A percentile compares a stretch with the other conserved stretches of the same genome.
Evolutionary conservation across 179 eudicot species (phyloP).

Genomic region (Drosera spatulata): DNA sequence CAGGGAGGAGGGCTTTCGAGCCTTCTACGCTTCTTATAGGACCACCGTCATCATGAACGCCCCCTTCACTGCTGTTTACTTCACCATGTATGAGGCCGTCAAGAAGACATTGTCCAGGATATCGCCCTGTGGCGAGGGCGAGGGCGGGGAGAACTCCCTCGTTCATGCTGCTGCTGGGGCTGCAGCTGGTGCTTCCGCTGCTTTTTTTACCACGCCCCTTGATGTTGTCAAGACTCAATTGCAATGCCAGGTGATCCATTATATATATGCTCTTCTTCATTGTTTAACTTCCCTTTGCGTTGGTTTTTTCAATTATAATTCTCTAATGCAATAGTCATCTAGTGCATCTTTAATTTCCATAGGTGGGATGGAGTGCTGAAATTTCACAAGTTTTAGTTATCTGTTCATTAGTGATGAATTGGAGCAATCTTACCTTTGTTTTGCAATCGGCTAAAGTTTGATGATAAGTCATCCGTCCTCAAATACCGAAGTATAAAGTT

Average conservation of each 20-base stretch:
- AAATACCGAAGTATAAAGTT: too few species aligned
- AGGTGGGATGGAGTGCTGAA: too few species aligned
- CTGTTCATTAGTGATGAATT: too few species aligned
- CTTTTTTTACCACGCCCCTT: slow-evolving; percentile 15
- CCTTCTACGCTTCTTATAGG: slow-evolving; percentile 16
- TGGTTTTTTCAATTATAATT: too few species aligned
- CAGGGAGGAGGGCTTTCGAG: slow-evolving; percentile 15
- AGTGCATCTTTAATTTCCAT: too few species aligned
- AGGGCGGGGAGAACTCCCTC: slow-evolving; percentile 10
- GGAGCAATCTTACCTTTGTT: too few species aligned
- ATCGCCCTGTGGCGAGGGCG: background rate
- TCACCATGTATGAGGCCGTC: slow-evolving; percentile 16
- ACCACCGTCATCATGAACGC: slow-evolving; percentile 21
- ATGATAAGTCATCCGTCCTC: too few species aligned
- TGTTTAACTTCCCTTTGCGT: too few species aligned
- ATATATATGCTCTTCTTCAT: background rate
- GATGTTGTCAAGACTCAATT: slow-evolving; percentile 19
- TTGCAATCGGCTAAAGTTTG: too few species aligned
- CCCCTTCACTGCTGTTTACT: slow-evolving; percentile 18
- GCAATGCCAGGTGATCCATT: slow-evolving; percentile 16
- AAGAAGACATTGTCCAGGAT: slow-evolving; percentile 10
- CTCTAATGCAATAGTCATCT: too few species aligned
- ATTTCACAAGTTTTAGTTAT: too few species aligned
- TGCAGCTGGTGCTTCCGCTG: slow-evolving; percentile 13
- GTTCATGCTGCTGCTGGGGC: slow-evolving; percentile 18